These are phyloP conservation scores for Barnettozyma botsteinii DNA, from an alignment of 805 yeast genomes.

Conservation along the genomic window DNA sequence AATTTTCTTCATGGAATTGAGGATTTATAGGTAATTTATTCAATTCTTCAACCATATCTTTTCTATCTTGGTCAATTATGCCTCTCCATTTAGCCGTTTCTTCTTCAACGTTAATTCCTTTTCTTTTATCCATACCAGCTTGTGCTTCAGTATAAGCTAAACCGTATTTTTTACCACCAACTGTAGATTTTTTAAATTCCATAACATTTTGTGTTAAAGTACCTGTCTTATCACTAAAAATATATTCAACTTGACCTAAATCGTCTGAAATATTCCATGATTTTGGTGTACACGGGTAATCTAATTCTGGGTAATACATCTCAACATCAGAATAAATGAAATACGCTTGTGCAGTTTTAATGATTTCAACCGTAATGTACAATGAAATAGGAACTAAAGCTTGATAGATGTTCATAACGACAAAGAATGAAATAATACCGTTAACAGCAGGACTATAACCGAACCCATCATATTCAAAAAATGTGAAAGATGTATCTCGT, in stretches of 20 bases:
- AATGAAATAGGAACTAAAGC: slow-evolving; percentile 78
- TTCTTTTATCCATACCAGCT: slow-evolving; percentile 70
- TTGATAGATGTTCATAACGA: slow-evolving; percentile 69
- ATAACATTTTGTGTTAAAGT: slow-evolving; percentile 77
- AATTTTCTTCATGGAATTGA: slow-evolving; percentile 45
- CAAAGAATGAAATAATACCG: slow-evolving; percentile 69
- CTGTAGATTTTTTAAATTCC: slow-evolving; percentile 80
- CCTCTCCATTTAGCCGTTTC: slow-evolving; percentile 47
- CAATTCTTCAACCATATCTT: slow-evolving; percentile 47
- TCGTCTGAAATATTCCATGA: slow-evolving; percentile 84
- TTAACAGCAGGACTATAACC: slow-evolving; percentile 60
- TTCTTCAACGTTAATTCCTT: slow-evolving; percentile 63
- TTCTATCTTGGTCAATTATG: slow-evolving; percentile 49
- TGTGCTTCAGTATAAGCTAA: slow-evolving; percentile 78
- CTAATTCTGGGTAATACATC: slow-evolving; percentile 63
- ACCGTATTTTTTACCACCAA: slow-evolving; percentile 68
- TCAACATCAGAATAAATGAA: slow-evolving; percentile 71
- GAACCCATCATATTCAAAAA: slow-evolving; percentile 60
- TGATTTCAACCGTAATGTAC: slow-evolving; percentile 75
- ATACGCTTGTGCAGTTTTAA: slow-evolving; percentile 74
- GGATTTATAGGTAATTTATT: slow-evolving; percentile 31
- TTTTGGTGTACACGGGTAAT: slow-evolving; percentile 79
- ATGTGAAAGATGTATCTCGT: slow-evolving; percentile 45
- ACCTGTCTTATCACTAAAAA: slow-evolving; percentile 81
- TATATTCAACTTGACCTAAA: slow-evolving; percentile 77